A percentile compares a stretch with the other conserved stretches of the same genome.
These are phyloP conservation scores for Schizophyllum amplum DNA, from an alignment of 1,284 basidiomycete species.

Conservation along the genomic window DNA sequence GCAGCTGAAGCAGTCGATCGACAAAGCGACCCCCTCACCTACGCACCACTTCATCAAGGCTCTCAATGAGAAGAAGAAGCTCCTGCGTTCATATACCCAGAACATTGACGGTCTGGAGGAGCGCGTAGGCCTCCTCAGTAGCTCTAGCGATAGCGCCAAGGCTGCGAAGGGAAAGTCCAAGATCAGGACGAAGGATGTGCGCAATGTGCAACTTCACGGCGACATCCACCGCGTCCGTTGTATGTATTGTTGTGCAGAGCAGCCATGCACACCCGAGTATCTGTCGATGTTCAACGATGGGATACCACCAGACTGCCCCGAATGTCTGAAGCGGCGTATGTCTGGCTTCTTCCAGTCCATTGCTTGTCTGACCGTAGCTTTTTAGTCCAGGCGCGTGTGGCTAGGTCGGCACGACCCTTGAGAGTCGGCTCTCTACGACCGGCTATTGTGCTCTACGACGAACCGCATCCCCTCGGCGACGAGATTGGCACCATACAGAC, in stretches of 20 bases:
- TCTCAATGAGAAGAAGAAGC: slow-evolving; percentile 76
- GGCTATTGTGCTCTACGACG: slow-evolving; percentile 86
- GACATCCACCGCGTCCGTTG: slow-evolving; percentile 87
- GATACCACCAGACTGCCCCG: slow-evolving; percentile 72
- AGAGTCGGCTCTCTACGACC: slow-evolving; percentile 77
- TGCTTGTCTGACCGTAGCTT: slow-evolving; percentile 7
- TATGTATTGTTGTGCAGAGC: slow-evolving; percentile 71
- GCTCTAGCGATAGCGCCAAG: slow-evolving; percentile 46
- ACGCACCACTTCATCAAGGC: slow-evolving; percentile 88
- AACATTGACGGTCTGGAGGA: slow-evolving; percentile 94
- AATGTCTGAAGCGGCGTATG: slow-evolving; percentile 73
- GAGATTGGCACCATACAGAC: slow-evolving; percentile 76
- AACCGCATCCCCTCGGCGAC: slow-evolving; percentile 81
- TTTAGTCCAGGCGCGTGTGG: slow-evolving; percentile 67
- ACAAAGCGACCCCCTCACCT: slow-evolving; percentile 71
- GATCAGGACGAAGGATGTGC: slow-evolving; percentile 59
- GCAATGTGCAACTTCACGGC: slow-evolving; percentile 88
- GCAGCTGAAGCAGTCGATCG: slow-evolving; percentile 77
- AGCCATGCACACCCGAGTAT: slow-evolving; percentile 57
- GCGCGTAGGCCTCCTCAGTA: slow-evolving; percentile 65
- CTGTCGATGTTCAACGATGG: slow-evolving; percentile 61
- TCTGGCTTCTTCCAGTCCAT: slow-evolving; percentile 16
- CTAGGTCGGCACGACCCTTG: slow-evolving; percentile 71
- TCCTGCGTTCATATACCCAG: slow-evolving; percentile 89
- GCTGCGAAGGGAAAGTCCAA: slow-evolving; percentile 55